These are phyloP conservation scores for Tephrocybe rancida DNA, from an alignment of 768 basidiomycete genomes.

Conservation along the genomic window DNA sequence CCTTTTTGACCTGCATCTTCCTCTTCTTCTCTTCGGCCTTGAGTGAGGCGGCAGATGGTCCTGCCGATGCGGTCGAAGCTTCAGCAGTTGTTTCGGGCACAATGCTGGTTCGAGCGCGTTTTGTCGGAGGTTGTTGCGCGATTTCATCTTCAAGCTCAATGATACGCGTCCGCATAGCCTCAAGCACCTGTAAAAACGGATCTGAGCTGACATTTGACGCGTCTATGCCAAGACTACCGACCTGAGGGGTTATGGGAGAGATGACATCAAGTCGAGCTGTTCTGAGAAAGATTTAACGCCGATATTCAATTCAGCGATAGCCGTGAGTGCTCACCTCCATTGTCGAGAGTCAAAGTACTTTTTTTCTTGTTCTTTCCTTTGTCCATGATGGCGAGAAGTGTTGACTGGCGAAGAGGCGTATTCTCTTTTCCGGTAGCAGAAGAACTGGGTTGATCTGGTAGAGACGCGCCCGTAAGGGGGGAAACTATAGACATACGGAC, in stretches of 20 bases:
- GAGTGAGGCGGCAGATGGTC: conserved; percentile 19
- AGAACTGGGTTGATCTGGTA: background rate
- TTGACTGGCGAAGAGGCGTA: conserved; percentile 13
- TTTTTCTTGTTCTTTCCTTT: conserved; percentile 18
- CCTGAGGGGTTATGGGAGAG: conserved; percentile 25
- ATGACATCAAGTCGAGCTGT: conserved; percentile 25
- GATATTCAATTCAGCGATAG: background rate
- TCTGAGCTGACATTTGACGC: background rate
- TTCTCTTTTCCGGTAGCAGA: conserved; percentile 10
- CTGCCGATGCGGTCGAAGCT: conserved; percentile 17
- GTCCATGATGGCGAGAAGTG: conserved; percentile 19
- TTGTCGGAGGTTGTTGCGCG: conserved; percentile 26
- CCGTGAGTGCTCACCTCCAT: conserved; percentile 20
- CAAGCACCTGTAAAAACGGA: conserved; percentile 21
- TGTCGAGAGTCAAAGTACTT: conserved; percentile 21
- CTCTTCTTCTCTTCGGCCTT: conserved; percentile 42
- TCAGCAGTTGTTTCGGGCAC: conserved; percentile 3
- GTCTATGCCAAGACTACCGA: conserved; percentile 1
- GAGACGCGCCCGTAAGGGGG: no score
- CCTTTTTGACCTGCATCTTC: conserved; percentile 39
- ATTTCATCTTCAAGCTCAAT: conserved; percentile 36
- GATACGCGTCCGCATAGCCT: conserved; percentile 32
- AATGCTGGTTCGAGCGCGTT: conserved; percentile 29
- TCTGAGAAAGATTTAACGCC: conserved; percentile 10
- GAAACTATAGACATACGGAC: background rate